Percentiles rank a stretch among this genome's conserved stretches.
phyloP scores from a whole-genome alignment of 2,329 filamentous ascomycete species.

The Akanthomyces lecanii region DNA sequence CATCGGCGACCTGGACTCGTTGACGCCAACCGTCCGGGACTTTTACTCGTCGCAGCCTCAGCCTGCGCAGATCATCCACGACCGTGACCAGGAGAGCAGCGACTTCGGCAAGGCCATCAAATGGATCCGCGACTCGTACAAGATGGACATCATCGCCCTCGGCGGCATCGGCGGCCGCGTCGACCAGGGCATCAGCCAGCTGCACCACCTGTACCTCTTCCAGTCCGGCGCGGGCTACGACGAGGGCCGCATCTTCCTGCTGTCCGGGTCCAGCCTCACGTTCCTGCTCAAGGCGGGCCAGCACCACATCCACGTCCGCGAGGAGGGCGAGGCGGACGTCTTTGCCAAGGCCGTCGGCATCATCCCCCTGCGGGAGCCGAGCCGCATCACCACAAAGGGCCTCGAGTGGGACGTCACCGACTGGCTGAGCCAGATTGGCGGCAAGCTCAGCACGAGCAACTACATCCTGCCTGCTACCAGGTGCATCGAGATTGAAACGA shows the following conservation, averaged over 20 bases:
- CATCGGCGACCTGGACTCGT: slow-evolving; percentile 87
- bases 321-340: slow-evolving; percentile 40
- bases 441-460: slow-evolving; percentile 74
- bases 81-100: slow-evolving; percentile 80
- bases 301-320: slow-evolving; percentile 64
- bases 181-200: slow-evolving; percentile 84
- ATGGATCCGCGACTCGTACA: slow-evolving; percentile 45
- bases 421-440: slow-evolving; percentile 75
- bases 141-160: slow-evolving; percentile 68
- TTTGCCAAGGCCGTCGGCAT: slow-evolving; percentile 83
- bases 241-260: slow-evolving; percentile 64
- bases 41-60: slow-evolving; percentile 58
- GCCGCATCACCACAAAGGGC: slow-evolving; percentile 72
- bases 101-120: slow-evolving; percentile 83
- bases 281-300: slow-evolving; percentile 69
- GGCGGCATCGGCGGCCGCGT: slow-evolving; percentile 86
- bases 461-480: slow-evolving; percentile 58
- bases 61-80: slow-evolving; percentile 58
- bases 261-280: slow-evolving; percentile 76
- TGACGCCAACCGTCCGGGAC: slow-evolving; percentile 56
- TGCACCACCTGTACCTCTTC: slow-evolving; percentile 76
- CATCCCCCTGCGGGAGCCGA: slow-evolving; percentile 74
- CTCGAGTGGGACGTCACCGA: slow-evolving; percentile 86
- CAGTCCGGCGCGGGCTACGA: slow-evolving; percentile 47
- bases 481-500: slow-evolving; percentile 59